Evolutionary conservation across 768 basidiomycete species (phyloP).

Genomic region (Punctularia strigosozonata): DNA sequence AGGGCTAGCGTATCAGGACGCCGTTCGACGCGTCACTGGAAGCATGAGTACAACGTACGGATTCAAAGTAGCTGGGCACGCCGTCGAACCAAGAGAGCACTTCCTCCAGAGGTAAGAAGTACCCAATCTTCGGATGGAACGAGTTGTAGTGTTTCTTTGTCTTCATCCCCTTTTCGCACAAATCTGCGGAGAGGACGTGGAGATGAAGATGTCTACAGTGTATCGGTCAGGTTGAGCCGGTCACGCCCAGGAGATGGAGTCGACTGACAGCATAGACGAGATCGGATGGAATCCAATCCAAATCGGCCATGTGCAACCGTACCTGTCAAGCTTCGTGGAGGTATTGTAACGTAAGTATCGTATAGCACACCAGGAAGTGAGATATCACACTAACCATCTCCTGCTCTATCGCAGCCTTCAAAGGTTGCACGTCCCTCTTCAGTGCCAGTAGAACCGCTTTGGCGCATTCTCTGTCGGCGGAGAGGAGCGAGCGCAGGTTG

Average conservation of each 20-base stretch:
- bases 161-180: slow-evolving; percentile 60
- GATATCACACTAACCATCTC: no score
- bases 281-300: slow-evolving; percentile 78
- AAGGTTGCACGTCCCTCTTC: slow-evolving; percentile 39
- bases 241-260: slow-evolving; percentile 8
- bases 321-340: slow-evolving; percentile 51
- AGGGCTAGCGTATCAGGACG: neutral
- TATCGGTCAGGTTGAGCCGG: neutral
- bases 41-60: slow-evolving; percentile 26
- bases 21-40: neutral
- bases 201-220: slow-evolving; percentile 61
- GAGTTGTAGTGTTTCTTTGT: slow-evolving; percentile 88
- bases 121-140: slow-evolving; percentile 75
- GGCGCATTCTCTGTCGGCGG: slow-evolving; percentile 39
- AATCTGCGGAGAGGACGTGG: slow-evolving; percentile 75
- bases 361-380: no score
- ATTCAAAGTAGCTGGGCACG: slow-evolving; percentile 41
- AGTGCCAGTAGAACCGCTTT: slow-evolving; percentile 41
- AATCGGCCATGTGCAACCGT: slow-evolving; percentile 66
- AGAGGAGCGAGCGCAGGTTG: slow-evolving; percentile 45
- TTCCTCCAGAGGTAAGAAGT: slow-evolving; percentile 68
- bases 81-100: slow-evolving; percentile 74
- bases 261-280: slow-evolving; percentile 79
- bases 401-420: slow-evolving; percentile 51
- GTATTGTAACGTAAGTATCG: no score